Conservation (phyloP, 345 rosid genomes). For the Hibiscus syriacus region DNA sequence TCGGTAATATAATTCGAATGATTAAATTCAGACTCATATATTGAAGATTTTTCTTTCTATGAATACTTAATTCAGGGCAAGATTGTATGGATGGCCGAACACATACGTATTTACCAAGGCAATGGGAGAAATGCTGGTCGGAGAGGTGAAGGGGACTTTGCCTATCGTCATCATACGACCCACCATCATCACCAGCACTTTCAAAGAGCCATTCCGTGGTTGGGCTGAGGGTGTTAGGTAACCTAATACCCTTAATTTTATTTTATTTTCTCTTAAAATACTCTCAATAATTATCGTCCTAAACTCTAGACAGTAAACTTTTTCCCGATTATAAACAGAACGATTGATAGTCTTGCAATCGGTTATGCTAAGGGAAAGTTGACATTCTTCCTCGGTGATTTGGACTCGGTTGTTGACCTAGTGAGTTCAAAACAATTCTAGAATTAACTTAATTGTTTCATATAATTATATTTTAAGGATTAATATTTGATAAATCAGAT, state of each 20-base stretch:
- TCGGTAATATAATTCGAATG: background rate
- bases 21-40: too few relatives aligned
- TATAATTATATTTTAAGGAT: too few relatives aligned
- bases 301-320: background rate
- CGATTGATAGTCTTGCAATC: constrained; percentile 65
- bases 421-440: constrained; percentile 23
- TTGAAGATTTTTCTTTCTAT: background rate
- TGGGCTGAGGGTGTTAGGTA: constrained; percentile 81
- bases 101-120: constrained; percentile 84
- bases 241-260: background rate
- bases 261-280: background rate
- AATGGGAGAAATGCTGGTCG: constrained; percentile 72
- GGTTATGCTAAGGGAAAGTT: constrained; percentile 78
- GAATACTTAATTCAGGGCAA: constrained; percentile 36
- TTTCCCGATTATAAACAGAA: constrained; percentile 26
- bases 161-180: constrained; percentile 58
- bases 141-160: constrained; percentile 28
- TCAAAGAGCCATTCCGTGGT: constrained; percentile 67
- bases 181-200: constrained; percentile 62
- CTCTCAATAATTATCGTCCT: too few relatives aligned
- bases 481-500: constrained; percentile 25
- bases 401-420: constrained; percentile 52
- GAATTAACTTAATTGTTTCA: too few relatives aligned
- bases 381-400: constrained; percentile 61
- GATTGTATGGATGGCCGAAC: constrained; percentile 71